These are phyloP conservation scores for Phyllosticta ampelicida DNA, from an alignment of 2,329 filamentous ascomycete species.

Conservation along the genomic window DNA sequence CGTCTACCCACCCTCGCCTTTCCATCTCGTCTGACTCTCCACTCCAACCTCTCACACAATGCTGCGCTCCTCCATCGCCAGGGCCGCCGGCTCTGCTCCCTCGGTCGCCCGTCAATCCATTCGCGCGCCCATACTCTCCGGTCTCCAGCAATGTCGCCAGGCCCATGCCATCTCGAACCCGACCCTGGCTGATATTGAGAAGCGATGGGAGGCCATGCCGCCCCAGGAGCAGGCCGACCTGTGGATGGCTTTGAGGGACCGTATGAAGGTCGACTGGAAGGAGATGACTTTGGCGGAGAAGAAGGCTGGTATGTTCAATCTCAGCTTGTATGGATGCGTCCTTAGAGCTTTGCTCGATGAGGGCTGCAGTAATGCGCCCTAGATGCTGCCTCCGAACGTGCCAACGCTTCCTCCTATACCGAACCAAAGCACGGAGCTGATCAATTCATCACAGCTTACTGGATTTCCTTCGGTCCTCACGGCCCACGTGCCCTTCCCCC, in stretches of 20 bases:
- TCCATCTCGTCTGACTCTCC: constrained; percentile 22
- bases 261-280: constrained; percentile 97
- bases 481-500: constrained; percentile 76
- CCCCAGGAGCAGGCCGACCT: constrained; percentile 98
- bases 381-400: neutral
- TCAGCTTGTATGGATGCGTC: neutral
- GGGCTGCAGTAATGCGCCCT: neutral
- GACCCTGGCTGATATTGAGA: constrained; percentile 95
- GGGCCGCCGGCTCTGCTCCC: constrained; percentile 23
- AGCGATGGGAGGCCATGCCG: constrained; percentile 96
- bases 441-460: constrained; percentile 62
- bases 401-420: neutral
- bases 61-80: constrained; percentile 30
- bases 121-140: constrained; percentile 14
- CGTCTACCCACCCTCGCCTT: constrained; percentile 17
- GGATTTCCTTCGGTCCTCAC: constrained; percentile 95
- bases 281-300: constrained; percentile 95
- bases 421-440: constrained; percentile 7
- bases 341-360: neutral
- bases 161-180: constrained; percentile 96
- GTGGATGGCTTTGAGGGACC: constrained; percentile 96
- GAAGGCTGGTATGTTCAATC: constrained; percentile 78
- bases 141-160: constrained; percentile 45
- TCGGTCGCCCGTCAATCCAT: constrained; percentile 21
- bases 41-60: constrained; percentile 24